Conservation (phyloP, 2,329 filamentous ascomycete genomes). For the Lachnellula occidentalis region DNA sequence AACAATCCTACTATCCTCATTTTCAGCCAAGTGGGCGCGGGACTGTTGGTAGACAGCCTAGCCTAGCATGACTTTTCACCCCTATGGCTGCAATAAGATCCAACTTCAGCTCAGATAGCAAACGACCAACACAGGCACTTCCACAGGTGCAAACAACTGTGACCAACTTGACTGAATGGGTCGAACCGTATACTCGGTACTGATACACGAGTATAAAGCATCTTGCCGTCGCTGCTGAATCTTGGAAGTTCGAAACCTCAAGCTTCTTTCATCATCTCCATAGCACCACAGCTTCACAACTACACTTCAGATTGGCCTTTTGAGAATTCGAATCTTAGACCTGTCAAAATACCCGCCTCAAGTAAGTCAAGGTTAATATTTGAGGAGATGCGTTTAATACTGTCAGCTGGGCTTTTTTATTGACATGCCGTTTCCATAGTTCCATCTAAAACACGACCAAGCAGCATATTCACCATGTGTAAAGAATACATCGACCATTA, state of each 20-base stretch:
- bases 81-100: slow-evolving; percentile 3
- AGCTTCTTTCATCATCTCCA: not conserved
- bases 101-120: not conserved
- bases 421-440: not conserved
- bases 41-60: not conserved
- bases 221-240: not conserved
- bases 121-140: not conserved
- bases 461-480: not conserved
- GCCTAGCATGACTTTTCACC: not conserved
- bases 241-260: not conserved
- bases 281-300: not conserved
- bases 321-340: not conserved
- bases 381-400: not conserved
- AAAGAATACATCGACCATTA: not conserved
- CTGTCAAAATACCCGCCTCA: not conserved
- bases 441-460: not conserved
- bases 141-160: not conserved
- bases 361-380: not conserved
- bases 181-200: slow-evolving; percentile 1
- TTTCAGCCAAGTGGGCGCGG: not conserved
- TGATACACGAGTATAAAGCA: not conserved
- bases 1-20: not conserved
- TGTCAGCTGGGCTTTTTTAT: not conserved
- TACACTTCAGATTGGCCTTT: not conserved
- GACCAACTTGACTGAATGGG: not conserved